Evolutionary conservation across 1,284 basidiomycete genomes (phyloP), one percentile per base, ranked within the genome.

Genomic region (Boletus semigastroideus): DNA sequence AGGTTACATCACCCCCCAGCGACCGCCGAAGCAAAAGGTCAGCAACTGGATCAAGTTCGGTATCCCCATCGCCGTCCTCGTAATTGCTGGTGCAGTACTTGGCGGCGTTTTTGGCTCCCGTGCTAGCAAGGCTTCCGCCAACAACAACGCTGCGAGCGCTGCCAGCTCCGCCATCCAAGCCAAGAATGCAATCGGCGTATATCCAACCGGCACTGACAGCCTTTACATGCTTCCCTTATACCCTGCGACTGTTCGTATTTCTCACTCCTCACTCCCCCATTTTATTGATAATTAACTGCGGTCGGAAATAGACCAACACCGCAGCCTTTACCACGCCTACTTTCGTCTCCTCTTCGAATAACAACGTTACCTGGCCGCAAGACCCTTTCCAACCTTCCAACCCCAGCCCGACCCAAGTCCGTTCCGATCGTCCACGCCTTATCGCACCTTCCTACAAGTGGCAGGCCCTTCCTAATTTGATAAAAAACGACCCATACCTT

Each of bases 381-480:
- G 93, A 95, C 64, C 66, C 86, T 20, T 90, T 86, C 71, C 67
- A 83, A 49, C 86, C 90, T 11, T 70, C 80, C 19, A 82, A 69
- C 57, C 82, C 86, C 11, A 70, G 73, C 44, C 77, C 81, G 14
- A 83, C 84, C 31, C 73, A 68, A 48, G 77, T 89, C 41, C 88
- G 94, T 50, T 66, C 84, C 8, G 85, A 90, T 61, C 92, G 95
- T 60, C 96, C 96, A 20, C 89, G 92, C 55, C 79, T 99, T 56
- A 90, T 98, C 59, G 95, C 95, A 16, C 92, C 96, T 12, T 64
- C 79, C 14, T 95, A 94, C 79, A 94, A 94, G 72, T 98, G 97
- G 96, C 74, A 82, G 27, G 92, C 86, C 22, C 81, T 99, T 34
- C 84, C 86, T 12, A 64, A 67, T n/a, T 78, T 95, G 60, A 98